These are phyloP conservation scores for Ceratorhiza oryzae-sativae DNA, from an alignment of 1,284 basidiomycete species.

Conservation along the genomic window DNA sequence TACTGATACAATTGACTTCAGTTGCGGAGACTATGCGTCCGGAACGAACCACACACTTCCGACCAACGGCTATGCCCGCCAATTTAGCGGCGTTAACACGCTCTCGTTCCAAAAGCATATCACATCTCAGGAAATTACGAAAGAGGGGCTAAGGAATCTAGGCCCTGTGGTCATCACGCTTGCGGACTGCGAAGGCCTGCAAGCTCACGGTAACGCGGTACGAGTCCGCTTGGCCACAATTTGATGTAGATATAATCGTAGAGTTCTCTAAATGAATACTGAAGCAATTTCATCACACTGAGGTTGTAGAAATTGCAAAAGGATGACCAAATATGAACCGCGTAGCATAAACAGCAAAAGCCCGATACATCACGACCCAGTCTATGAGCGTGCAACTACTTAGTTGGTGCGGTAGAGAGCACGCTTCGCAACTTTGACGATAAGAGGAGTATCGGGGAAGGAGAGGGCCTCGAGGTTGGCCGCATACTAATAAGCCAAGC, in stretches of 20 bases:
- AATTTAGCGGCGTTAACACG: conserved; percentile 98
- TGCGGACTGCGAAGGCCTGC: conserved; percentile 93
- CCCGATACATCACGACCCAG: neutral
- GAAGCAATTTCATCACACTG: conserved; percentile 7
- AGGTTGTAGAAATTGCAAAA: neutral
- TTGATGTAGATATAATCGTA: conserved; percentile 19
- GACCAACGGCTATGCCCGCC: conserved; percentile 94
- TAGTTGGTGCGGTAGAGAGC: conserved; percentile 87
- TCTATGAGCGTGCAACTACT: neutral
- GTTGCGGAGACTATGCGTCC: conserved; percentile 97
- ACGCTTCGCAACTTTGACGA: conserved; percentile 91
- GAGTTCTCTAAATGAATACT: conserved; percentile 28
- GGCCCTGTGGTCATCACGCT: conserved; percentile 91
- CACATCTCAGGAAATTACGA: conserved; percentile 91
- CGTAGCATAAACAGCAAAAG: conserved; percentile 27
- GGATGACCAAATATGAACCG: conserved; percentile 18
- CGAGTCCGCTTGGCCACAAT: conserved; percentile 64
- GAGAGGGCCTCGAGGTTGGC: conserved; percentile 85
- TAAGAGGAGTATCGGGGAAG: conserved; percentile 88
- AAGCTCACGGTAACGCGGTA: conserved; percentile 92
- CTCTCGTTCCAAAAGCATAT: conserved; percentile 99
- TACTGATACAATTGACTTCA: conserved; percentile 50
- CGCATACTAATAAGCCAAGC: conserved; percentile 71
- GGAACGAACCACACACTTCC: conserved; percentile 98
- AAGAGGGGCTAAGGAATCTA: conserved; percentile 76